phyloP scores from a whole-genome alignment of 345 rosid species.

The Syzygium aqueum region DNA sequence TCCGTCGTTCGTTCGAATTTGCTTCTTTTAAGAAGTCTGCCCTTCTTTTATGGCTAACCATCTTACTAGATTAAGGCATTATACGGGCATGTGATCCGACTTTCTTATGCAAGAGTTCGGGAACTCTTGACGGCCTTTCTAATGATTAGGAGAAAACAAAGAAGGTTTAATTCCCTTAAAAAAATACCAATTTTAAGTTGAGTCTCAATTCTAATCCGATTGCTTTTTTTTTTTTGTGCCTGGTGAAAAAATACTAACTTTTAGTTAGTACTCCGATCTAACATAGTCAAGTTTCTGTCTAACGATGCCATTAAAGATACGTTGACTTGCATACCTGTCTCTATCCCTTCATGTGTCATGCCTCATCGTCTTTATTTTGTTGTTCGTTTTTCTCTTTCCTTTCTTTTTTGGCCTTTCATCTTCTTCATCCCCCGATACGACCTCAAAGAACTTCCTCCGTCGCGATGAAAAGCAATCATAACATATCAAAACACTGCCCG shows the following conservation, averaged over 20 bases:
- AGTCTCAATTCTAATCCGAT: background rate
- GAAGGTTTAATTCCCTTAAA: background rate
- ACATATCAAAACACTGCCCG: background rate
- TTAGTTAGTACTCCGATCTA: background rate
- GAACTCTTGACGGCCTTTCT: background rate
- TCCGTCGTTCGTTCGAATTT: background rate
- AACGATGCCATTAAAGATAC: background rate
- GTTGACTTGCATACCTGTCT: background rate
- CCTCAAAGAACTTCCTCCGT: background rate
- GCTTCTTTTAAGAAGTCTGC: background rate
- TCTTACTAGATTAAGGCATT: background rate
- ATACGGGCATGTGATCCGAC: background rate
- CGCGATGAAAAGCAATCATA: background rate
- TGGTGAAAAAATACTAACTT: background rate
- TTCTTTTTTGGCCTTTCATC: background rate
- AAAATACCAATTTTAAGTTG: background rate
- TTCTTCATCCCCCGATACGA: background rate
- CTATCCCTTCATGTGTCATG: background rate
- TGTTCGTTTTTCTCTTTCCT: background rate
- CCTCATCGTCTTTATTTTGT: background rate
- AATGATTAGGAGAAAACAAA: background rate
- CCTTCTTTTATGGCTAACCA: background rate
- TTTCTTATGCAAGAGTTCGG: background rate
- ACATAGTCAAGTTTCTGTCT: fast-evolving
- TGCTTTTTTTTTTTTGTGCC: background rate